Evolutionary conservation across 768 basidiomycete genomes (phyloP), one percentile per base, ranked within the genome.

Genomic region (Symmetrospora coprosmae): DNA sequence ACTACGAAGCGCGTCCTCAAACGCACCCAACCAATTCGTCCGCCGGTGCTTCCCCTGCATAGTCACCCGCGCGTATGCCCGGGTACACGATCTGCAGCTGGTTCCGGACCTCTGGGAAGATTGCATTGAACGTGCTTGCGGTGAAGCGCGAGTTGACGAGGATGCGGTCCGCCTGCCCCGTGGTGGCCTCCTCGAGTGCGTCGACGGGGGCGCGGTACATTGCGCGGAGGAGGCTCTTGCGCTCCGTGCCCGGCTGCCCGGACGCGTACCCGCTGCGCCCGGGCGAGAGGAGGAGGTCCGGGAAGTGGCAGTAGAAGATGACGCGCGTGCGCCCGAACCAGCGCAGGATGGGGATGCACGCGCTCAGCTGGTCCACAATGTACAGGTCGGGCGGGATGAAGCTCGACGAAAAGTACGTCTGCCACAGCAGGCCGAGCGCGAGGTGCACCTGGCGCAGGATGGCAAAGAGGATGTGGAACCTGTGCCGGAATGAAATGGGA

Each of bases 291-390:
- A 97, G 76, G 72, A 92, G 92, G 74, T 99, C 92, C 0, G 92
- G 94, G 66, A 99, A 97, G 71, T 97, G 94, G 66, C 89, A 92
- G 71, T 99, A 97, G 73, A 96, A 97, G 19, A 97, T 83, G 30
- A 92, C 86, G 1, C 87, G 81, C n/a, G 80, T 86, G 21, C 76
- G 76, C 2, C 77, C 79, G 14, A 86, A 68, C 61, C 75, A 67
- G 2, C 86, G 79, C 0, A 99, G 76, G 60, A 94, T 76, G 0
- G 92, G 92, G 25, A 96, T 76, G 65, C 85, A 89, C 1, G 90
- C 88, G 4, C 88, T 89, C 19, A 97, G 81, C 71, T 96, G 94
- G 74, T 97, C 92, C 3, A 96, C 86, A 61, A 97, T 83, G 74
- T 83, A 91, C 21, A 96, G 81, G 69, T 97, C 91, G 62, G 73